Base-by-base conservation (phyloP, 2,329 filamentous ascomycete genomes). In the Magnaporthiopsis incrustans region DNA sequence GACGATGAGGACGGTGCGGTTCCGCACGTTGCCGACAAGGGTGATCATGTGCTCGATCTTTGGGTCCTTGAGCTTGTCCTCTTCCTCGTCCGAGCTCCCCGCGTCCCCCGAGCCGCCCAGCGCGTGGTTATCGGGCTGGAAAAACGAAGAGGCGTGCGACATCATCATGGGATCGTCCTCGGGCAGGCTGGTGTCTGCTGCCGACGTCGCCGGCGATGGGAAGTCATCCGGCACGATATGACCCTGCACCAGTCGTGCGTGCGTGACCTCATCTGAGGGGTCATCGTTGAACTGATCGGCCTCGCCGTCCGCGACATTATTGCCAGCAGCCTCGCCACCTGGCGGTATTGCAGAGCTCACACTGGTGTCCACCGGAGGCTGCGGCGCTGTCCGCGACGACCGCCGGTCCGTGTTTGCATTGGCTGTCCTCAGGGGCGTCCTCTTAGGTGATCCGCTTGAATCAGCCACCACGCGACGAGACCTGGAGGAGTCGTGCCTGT, bases 221-320 rank as follows among this genome's bases (percentile, higher is more conserved):
- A 92, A 94, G 73, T 97, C 90, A 73, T 97, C 95, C 67, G 96
- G 91, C 14, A 99, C 95, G 69, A 99, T 89, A 73, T 98, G 95
- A 18, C 95, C 95, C 70, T 97, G 92, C 11, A 98, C 86, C 58
- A 99, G 82, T 63, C 95, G 89, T 12, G 92, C 94, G 65, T 93
- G 94, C 57, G 93, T 96, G 60, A 99, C 93, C 73, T 98, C 93
- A 57, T 89, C 85, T 25, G 91, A 92, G 65, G 91, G 89, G 73
- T 91, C 85, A 70, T 97, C 92, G 64, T 89, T 90, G 70, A 90
- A 92, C 66, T 87, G 79, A 56, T 77, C 74, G 4, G 78, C 74
- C 50, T 77, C 77, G 60, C 79, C 74, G 22, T 75, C 75, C 27
- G 71, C 64, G n/a, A 11, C 60, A 15, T 63, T 44, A 15, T 63